These are phyloP conservation scores for Metschnikowia rubicola DNA, from an alignment of 805 yeast genomes.

Conservation along the genomic window DNA sequence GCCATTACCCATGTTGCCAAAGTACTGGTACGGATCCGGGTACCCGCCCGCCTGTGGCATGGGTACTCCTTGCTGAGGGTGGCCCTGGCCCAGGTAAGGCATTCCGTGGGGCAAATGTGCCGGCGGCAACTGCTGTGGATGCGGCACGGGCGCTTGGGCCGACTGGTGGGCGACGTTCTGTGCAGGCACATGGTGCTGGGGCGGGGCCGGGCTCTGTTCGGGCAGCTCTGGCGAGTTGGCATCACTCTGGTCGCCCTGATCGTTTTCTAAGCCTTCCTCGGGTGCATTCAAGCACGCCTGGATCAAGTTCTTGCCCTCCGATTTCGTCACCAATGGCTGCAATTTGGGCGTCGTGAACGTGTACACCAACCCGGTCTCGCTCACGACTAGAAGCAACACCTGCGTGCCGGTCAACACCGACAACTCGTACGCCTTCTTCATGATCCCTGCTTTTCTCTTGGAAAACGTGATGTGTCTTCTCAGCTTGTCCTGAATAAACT, in stretches of 20 bases:
- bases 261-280: slow-evolving; percentile 72
- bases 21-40: slow-evolving; percentile 59
- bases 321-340: slow-evolving; percentile 95
- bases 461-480: slow-evolving; percentile 97
- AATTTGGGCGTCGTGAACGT: slow-evolving; percentile 98
- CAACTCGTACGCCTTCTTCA: slow-evolving; percentile 99
- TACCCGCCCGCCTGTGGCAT: slow-evolving; percentile 51
- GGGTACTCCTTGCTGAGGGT: slow-evolving; percentile 39
- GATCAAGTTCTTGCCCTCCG: slow-evolving; percentile 94
- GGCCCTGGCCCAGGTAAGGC: slow-evolving; percentile 43
- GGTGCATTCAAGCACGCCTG: slow-evolving; percentile 98
- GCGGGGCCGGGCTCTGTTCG: slow-evolving; percentile 38
- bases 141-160: slow-evolving; percentile 24
- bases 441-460: slow-evolving; percentile 97
- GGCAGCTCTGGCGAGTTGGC: slow-evolving; percentile 42
- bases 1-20: slow-evolving; percentile 51
- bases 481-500: slow-evolving; percentile 95
- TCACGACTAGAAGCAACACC: slow-evolving; percentile 87
- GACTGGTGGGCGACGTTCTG: slow-evolving; percentile 21
- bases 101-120: slow-evolving; percentile 43
- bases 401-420: slow-evolving; percentile 97
- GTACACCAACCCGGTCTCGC: slow-evolving; percentile 97
- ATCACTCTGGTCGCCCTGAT: slow-evolving; percentile 52
- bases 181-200: slow-evolving; percentile 22
- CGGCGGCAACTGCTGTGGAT: slow-evolving; percentile 32